A percentile compares a stretch with the other conserved stretches of the same genome.
These are phyloP conservation scores for Linaria vulgaris DNA, from an alignment of 257 asterid species.

Conservation along the genomic window DNA sequence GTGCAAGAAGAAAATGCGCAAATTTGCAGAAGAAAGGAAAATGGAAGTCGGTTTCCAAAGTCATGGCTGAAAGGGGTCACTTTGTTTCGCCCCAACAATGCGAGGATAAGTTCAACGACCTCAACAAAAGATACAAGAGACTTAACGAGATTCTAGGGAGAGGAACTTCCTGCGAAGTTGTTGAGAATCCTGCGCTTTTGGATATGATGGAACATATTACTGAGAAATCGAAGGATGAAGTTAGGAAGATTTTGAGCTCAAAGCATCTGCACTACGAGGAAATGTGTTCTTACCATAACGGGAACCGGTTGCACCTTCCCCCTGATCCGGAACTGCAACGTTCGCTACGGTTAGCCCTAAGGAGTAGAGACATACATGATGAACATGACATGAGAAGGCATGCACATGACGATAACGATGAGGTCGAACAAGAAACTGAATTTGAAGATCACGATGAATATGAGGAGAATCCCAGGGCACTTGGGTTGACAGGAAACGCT, in stretches of 20 bases:
- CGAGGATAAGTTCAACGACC: conserved; percentile 89
- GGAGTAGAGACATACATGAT: conserved; percentile 51
- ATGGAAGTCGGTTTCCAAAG: conserved; percentile 82
- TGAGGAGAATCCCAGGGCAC: background rate
- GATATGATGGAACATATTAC: conserved; percentile 68
- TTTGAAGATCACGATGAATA: too few species aligned
- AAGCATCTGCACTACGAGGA: conserved; percentile 91
- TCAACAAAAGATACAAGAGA: conserved; percentile 83
- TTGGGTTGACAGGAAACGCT: conserved; percentile 25
- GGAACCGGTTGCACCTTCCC: conserved; percentile 72
- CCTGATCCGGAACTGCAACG: conserved; percentile 71
- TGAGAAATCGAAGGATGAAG: conserved; percentile 75
- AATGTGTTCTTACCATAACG: conserved; percentile 87
- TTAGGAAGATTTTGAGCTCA: conserved; percentile 67
- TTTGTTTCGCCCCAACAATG: conserved; percentile 90
- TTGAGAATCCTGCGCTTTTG: conserved; percentile 67
- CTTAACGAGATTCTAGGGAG: conserved; percentile 84
- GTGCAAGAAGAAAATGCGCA: conserved; percentile 44
- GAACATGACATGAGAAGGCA: conserved; percentile 25
- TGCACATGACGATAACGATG: conserved; percentile 23
- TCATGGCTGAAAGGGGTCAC: conserved; percentile 84
- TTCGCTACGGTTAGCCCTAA: conserved; percentile 62
- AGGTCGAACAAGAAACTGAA: conserved; percentile 21
- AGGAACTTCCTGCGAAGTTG: conserved; percentile 86
- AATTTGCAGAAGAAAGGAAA: conserved; percentile 73